These are phyloP conservation scores for Beta lomatogona DNA, from an alignment of 179 eudicot species.

Conservation along the genomic window DNA sequence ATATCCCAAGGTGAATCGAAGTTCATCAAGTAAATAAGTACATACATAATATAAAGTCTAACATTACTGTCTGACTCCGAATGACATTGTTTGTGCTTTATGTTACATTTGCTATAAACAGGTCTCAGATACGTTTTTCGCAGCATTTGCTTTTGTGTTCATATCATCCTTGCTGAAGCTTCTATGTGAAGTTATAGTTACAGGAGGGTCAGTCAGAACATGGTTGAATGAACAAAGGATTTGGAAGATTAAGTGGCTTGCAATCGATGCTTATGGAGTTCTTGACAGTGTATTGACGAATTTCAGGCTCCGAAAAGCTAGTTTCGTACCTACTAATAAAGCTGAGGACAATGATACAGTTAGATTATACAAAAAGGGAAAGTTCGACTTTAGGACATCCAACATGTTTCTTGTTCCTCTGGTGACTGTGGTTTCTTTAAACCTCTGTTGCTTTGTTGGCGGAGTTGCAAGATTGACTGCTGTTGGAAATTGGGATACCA, in stretches of 20 bases:
- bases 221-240: conserved; percentile 45
- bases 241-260: conserved; percentile 39
- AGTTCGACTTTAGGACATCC: conserved; percentile 46
- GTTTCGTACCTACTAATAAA: conserved; percentile 48
- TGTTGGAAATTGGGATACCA: conserved; percentile 18
- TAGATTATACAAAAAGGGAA: conserved; percentile 35
- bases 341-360: conserved; percentile 36
- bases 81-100: too few relatives aligned
- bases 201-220: conserved; percentile 31
- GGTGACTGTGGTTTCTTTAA: conserved; percentile 35
- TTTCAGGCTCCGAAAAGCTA: conserved; percentile 35
- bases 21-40: neutral
- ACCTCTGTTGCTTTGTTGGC: conserved; percentile 31
- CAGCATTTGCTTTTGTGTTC: conserved; percentile 31
- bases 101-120: neutral
- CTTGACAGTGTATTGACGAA: conserved; percentile 34
- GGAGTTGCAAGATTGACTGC: conserved; percentile 33
- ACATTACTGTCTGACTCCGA: too few relatives aligned
- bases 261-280: conserved; percentile 37
- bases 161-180: conserved; percentile 36
- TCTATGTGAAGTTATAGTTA: conserved; percentile 31
- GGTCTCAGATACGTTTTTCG: conserved; percentile 40
- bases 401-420: conserved; percentile 43
- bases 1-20: conserved; percentile 36
- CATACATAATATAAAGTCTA: too few relatives aligned